Evolutionary conservation across 1,284 basidiomycete species (phyloP), one percentile per base, ranked within the genome.

Genomic region (Tylopilus sp.): DNA sequence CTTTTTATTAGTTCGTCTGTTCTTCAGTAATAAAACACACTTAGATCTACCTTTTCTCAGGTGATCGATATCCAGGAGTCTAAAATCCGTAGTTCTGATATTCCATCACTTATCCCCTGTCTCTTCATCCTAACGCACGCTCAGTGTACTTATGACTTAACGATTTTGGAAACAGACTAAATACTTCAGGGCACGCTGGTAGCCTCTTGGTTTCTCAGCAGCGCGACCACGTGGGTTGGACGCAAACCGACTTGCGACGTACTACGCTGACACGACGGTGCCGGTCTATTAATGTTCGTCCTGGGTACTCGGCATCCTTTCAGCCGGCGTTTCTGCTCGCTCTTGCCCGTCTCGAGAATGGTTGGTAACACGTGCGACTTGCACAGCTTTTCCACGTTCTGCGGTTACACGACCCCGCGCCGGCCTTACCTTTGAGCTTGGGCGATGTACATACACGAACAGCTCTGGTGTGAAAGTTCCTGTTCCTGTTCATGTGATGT

Each of bases 81-180:
- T 31, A 11, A 43, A 43, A 30, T 24, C 12, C 15, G 14, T 11
- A n/a, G 26, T 17, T 39, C 24, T 17, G 18, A 8, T 15, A 43
- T 7, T 17, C 20, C 11, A n/a, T 33, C 21, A 14, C 15, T 33
- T 14, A 18, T 20, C 14, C n/a, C 11, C 12, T 11, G 2, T 15
- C 15, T 2, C 38, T 40, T 28, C 15, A 28, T 28, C n/a, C 24
- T 12, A 10, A 21, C 18, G 20, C 20, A 31, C 18, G 14, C 66
- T 69, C 39, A 46, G 62, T 5, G 38, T 64, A 18, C 67, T 72
- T 50, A 53, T 65, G 34, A 39, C 64, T 67, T 46, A 68, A 61
- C 35, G 63, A 66, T 20, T n/a, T 57, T 10, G 64, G 66, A 30
- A 67, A 65, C 35, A 63, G 64, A 24, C 38, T 17, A 40, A 11